phyloP scores from a whole-genome alignment of 106 monocot species.

The Gastrodia elata region DNA sequence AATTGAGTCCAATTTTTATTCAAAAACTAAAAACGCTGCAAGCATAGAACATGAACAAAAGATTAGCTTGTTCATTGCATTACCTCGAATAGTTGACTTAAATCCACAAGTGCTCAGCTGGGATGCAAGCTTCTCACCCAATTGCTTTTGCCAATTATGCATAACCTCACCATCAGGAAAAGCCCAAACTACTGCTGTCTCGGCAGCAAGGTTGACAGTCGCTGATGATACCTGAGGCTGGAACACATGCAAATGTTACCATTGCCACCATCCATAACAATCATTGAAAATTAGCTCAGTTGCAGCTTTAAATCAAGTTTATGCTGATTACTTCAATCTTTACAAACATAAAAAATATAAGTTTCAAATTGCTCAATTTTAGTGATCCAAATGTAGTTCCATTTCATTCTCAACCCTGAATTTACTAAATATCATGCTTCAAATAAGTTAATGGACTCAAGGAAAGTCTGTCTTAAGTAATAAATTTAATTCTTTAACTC shows the following conservation, averaged over 20 bases:
- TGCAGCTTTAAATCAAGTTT: too few species aligned
- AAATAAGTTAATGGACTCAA: too few species aligned
- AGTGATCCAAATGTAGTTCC: too few species aligned
- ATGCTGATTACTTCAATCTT: too few species aligned
- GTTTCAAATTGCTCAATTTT: too few species aligned
- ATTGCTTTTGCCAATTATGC: conserved; percentile 58
- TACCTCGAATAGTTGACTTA: conserved; percentile 88
- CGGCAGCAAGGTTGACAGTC: conserved; percentile 87
- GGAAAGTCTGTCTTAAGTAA: too few species aligned
- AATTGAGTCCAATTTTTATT: conserved; percentile 1
- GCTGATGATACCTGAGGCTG: conserved; percentile 89
- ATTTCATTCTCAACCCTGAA: too few species aligned
- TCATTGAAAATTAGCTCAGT: neutral
- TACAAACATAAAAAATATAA: too few species aligned
- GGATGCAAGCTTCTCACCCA: conserved; percentile 77
- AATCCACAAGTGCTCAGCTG: conserved; percentile 82
- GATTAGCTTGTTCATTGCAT: neutral
- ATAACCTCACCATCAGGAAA: conserved; percentile 38
- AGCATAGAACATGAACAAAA: neutral
- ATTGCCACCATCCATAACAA: conserved; percentile 1
- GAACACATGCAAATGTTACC: neutral
- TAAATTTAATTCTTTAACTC: too few species aligned
- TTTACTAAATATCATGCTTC: too few species aligned
- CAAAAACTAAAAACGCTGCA: neutral
- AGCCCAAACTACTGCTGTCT: conserved; percentile 83